Conservation (phyloP, 768 basidiomycete species). For the Phaffia tasmanica region DNA sequence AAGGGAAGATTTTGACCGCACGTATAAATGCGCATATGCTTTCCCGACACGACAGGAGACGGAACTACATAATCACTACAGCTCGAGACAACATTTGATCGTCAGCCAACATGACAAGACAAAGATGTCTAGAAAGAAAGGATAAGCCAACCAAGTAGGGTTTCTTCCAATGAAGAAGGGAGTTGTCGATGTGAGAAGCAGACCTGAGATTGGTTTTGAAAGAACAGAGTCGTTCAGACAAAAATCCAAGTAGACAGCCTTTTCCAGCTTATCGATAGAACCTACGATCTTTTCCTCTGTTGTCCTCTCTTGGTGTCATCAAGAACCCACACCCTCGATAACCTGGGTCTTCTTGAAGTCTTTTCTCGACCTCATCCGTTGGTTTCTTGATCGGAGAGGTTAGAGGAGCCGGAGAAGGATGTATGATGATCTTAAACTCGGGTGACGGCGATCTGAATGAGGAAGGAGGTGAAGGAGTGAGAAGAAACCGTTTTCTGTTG, state of each 20-base stretch:
- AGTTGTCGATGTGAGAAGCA: slow-evolving; percentile 7
- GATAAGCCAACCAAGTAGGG: slow-evolving; percentile 1
- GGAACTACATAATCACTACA: slow-evolving; percentile 4
- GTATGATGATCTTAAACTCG: too few species aligned
- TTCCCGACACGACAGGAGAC: slow-evolving; percentile 11
- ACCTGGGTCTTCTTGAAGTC: not conserved
- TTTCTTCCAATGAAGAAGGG: slow-evolving; percentile 7
- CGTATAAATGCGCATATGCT: slow-evolving; percentile 8
- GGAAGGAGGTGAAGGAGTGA: too few species aligned
- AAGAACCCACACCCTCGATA: slow-evolving; percentile 4
- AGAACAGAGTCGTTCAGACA: not conserved
- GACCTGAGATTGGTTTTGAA: not conserved
- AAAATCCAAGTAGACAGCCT: too few species aligned
- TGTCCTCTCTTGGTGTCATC: not conserved
- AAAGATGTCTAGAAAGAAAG: not conserved
- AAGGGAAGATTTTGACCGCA: not conserved
- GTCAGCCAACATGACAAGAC: not conserved
- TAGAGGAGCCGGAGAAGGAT: too few species aligned
- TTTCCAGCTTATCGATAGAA: not conserved
- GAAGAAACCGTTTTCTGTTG: too few species aligned
- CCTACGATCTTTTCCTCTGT: not conserved
- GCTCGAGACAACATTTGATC: not conserved
- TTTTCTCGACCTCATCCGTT: too few species aligned
- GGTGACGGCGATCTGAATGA: too few species aligned
- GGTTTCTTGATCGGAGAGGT: too few species aligned